Conservation (phyloP, 805 yeast species). For the Wickerhamiella spandovensis region DNA sequence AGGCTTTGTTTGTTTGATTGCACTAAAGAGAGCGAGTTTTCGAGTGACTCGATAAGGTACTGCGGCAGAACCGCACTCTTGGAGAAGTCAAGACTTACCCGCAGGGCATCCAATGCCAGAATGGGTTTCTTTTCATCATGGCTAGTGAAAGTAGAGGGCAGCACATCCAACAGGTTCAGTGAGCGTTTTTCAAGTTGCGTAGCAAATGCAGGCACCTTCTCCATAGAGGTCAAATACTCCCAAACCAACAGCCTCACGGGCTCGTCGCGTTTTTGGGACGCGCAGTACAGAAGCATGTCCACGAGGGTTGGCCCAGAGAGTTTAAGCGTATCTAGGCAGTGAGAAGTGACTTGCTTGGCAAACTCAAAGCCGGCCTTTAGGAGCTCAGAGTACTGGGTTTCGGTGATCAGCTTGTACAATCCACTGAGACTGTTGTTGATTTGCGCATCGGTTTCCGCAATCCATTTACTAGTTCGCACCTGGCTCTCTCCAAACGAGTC, state of each 20-base stretch:
- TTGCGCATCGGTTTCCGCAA: background rate
- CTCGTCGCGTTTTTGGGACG: slow-evolving; percentile 1
- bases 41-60: slow-evolving; percentile 5
- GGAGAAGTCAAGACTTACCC: background rate
- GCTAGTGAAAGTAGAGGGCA: slow-evolving; percentile 5
- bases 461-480: background rate
- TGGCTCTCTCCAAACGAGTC: slow-evolving; percentile 3
- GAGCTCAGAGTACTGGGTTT: background rate
- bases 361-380: background rate
- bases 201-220: background rate
- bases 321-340: background rate
- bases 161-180: slow-evolving; percentile 2
- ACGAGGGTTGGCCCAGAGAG: background rate
- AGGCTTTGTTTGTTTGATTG: background rate
- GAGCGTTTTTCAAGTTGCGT: background rate
- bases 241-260: background rate
- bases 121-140: slow-evolving; percentile 6
- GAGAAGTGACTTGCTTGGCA: background rate
- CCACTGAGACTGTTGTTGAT: background rate
- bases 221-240: background rate
- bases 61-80: background rate
- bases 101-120: slow-evolving; percentile 4
- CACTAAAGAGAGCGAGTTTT: slow-evolving; percentile 4
- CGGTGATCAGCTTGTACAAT: background rate
- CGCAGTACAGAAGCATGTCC: slow-evolving; percentile 5